Evolutionary conservation across 805 yeast species (phyloP).

Genomic region (Starmerella powellii): DNA sequence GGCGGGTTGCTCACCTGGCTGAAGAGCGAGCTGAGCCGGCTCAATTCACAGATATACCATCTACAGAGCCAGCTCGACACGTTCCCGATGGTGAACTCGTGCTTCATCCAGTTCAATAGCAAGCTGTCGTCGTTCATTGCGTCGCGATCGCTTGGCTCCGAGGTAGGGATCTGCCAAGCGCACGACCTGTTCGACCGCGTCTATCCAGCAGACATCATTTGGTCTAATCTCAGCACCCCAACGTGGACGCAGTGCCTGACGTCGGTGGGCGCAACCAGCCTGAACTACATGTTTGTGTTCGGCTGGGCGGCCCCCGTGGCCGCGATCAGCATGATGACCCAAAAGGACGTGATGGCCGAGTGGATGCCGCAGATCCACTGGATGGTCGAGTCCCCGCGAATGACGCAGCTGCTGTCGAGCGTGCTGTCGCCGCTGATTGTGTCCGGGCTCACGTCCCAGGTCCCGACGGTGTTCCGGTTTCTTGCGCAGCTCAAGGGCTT

Average conservation of each 20-base stretch:
- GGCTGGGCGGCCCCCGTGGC: conserved; percentile 81
- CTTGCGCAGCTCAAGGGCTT: conserved; percentile 46
- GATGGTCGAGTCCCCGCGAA: conserved; percentile 43
- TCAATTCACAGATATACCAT: conserved; percentile 46
- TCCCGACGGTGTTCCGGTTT: conserved; percentile 45
- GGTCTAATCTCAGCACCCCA: conserved; percentile 47
- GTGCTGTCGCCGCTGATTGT: conserved; percentile 58
- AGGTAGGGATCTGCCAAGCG: conserved; percentile 6
- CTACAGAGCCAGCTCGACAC: conserved; percentile 40
- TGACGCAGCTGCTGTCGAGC: conserved; percentile 45
- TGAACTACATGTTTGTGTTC: conserved; percentile 41
- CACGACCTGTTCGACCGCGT: conserved; percentile 31
- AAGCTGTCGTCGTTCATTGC: conserved; percentile 51
- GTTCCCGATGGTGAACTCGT: conserved; percentile 25
- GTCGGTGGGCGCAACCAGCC: conserved; percentile 35
- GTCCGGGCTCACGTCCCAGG: conserved; percentile 49
- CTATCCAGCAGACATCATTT: conserved; percentile 55
- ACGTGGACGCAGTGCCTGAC: conserved; percentile 30
- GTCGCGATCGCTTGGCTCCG: conserved; percentile 31
- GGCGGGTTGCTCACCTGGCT: conserved; percentile 42
- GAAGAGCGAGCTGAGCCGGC: conserved; percentile 48
- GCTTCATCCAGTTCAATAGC: conserved; percentile 51
- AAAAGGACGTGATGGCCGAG: conserved; percentile 51
- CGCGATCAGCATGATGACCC: conserved; percentile 62
- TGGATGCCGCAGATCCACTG: conserved; percentile 50